These are phyloP conservation scores for Pisolithus marmoratus DNA, from an alignment of 768 basidiomycete species.

Conservation along the genomic window DNA sequence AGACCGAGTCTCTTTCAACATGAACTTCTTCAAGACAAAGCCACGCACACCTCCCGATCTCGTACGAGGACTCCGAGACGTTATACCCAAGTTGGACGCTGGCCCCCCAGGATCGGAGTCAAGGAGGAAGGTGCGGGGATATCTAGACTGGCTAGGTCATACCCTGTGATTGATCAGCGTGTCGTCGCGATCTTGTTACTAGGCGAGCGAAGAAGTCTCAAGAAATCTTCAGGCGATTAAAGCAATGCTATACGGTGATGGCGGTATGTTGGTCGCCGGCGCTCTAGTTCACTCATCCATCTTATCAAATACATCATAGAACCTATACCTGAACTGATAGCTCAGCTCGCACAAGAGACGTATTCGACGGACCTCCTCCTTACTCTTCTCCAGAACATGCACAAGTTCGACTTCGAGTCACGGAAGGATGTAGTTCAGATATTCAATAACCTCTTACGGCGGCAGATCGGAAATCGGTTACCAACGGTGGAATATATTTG, in stretches of 20 bases:
- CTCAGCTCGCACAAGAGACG: constrained; percentile 93
- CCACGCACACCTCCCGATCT: constrained; percentile 83
- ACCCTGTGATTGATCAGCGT: neutral
- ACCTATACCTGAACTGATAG: constrained; percentile 82
- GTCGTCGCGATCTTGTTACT: constrained; percentile 4
- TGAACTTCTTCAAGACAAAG: constrained; percentile 97
- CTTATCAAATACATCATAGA: constrained; percentile 37
- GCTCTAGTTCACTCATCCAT: constrained; percentile 1
- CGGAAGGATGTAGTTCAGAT: constrained; percentile 82
- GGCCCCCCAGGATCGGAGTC: constrained; percentile 71
- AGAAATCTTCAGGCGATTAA: constrained; percentile 92
- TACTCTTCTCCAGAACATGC: constrained; percentile 73
- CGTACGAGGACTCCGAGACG: constrained; percentile 74
- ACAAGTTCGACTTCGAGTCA: constrained; percentile 91
- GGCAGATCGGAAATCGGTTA: constrained; percentile 89
- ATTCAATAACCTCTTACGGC: constrained; percentile 81
- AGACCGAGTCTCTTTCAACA: constrained; percentile 22
- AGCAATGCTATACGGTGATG: constrained; percentile 79
- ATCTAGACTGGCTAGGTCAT: neutral
- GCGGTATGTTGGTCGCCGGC: constrained; percentile 46
- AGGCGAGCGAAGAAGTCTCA: constrained; percentile 87
- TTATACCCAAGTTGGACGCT: constrained; percentile 69
- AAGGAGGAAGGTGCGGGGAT: constrained; percentile 63
- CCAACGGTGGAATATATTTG: constrained; percentile 96
- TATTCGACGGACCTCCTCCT: constrained; percentile 87